These are phyloP conservation scores for Senna siamea DNA, from an alignment of 306 rosid genomes.

Conservation along the genomic window DNA sequence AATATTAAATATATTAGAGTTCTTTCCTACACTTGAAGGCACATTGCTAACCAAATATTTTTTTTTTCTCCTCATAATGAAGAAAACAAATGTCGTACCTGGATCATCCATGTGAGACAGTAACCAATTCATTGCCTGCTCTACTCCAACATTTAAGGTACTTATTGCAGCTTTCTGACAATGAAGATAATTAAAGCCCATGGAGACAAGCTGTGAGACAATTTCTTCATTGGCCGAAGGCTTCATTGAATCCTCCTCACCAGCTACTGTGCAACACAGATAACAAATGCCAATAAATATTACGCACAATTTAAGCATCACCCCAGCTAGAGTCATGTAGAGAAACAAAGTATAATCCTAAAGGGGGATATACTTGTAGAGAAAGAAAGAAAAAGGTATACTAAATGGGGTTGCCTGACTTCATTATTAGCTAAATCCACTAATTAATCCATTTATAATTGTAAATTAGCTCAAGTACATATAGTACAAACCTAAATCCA, in stretches of 20 bases:
- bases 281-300: conserved; percentile 21
- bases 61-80: conserved; percentile 14
- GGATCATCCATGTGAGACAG: conserved; percentile 94
- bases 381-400: no score
- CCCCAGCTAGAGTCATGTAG: not conserved
- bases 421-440: no score
- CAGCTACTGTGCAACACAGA: conserved; percentile 49
- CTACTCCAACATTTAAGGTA: conserved; percentile 83
- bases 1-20: conserved; percentile 20
- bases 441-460: no score
- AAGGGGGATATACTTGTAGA: no score
- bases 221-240: conserved; percentile 67
- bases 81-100: conserved; percentile 48
- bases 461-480: no score
- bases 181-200: conserved; percentile 81
- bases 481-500: no score
- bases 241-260: conserved; percentile 53
- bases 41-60: conserved; percentile 12
- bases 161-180: conserved; percentile 95
- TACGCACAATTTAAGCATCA: not conserved
- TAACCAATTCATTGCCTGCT: conserved; percentile 98
- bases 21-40: conserved; percentile 24
- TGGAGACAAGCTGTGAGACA: conserved; percentile 86
- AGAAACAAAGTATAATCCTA: no score
- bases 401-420: no score